phyloP scores from a whole-genome alignment of 192 early-diverging fungal species.

The Radiomyces spectabilis region DNA sequence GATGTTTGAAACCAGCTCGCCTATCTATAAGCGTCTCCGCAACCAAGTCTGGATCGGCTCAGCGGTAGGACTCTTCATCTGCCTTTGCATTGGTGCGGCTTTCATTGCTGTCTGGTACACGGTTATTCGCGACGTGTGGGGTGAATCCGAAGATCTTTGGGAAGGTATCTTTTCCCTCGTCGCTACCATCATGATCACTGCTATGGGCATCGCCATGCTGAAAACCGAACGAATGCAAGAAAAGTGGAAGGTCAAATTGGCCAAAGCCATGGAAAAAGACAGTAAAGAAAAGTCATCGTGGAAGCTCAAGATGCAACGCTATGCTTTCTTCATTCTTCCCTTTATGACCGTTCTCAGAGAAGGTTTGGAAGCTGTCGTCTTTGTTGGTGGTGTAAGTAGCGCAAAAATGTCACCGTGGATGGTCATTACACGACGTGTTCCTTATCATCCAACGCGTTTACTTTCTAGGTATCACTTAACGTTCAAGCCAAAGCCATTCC shows the following conservation, averaged over 20 bases:
- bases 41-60: conserved; percentile 78
- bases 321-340: conserved; percentile 76
- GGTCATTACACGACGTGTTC: too few species aligned
- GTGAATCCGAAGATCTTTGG: conserved; percentile 66
- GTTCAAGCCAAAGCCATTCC: conserved; percentile 64
- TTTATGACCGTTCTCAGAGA: conserved; percentile 83
- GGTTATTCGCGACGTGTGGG: conserved; percentile 41
- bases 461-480: conserved; percentile 48
- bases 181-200: conserved; percentile 68
- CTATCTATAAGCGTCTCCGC: conserved; percentile 42
- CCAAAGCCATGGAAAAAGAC: conserved; percentile 23
- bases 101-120: conserved; percentile 79
- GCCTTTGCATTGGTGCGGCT: conserved; percentile 59
- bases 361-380: conserved; percentile 84
- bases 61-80: conserved; percentile 54
- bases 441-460: not conserved
- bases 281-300: conserved; percentile 16
- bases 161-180: conserved; percentile 64
- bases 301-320: conserved; percentile 41
- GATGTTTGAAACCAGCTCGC: conserved; percentile 44
- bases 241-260: conserved; percentile 59
- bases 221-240: conserved; percentile 62
- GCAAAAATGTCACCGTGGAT: too few species aligned
- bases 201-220: conserved; percentile 80
- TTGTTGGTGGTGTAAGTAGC: conserved; percentile 80